Conservation (phyloP, 495 filamentous ascomycete species). For the Terfezia claveryi region DNA sequence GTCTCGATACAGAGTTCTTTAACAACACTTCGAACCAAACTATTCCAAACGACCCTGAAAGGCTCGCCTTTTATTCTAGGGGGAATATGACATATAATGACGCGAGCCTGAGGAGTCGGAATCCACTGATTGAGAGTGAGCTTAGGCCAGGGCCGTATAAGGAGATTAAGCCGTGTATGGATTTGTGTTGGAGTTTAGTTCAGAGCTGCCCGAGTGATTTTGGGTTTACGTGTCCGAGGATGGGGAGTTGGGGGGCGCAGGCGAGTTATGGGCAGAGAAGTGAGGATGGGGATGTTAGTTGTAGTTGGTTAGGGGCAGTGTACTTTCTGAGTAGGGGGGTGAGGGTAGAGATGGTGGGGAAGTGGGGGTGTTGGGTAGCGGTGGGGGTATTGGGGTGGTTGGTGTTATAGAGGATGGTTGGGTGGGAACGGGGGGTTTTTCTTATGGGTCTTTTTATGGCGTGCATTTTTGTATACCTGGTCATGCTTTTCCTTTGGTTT, state of each 20-base stretch:
- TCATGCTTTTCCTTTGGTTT: too few species aligned
- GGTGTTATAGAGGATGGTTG: neutral
- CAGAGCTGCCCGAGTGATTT: constrained; percentile 63
- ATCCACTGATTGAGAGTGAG: constrained; percentile 41
- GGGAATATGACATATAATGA: constrained; percentile 6
- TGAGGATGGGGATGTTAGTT: constrained; percentile 27
- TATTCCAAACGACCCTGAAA: neutral
- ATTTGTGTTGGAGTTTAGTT: constrained; percentile 65
- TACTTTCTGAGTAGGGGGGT: constrained; percentile 25
- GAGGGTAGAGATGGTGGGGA: constrained; percentile 8
- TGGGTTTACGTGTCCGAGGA: constrained; percentile 52
- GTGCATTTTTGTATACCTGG: neutral
- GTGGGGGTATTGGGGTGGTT: constrained; percentile 5
- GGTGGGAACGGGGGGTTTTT: neutral
- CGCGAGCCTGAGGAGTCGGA: constrained; percentile 29
- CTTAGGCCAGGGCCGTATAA: constrained; percentile 80
- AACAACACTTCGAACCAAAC: constrained; percentile 34
- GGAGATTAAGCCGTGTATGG: constrained; percentile 67
- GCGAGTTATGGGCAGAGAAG: constrained; percentile 39
- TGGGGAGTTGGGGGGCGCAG: constrained; percentile 29
- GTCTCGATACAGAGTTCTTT: constrained; percentile 42
- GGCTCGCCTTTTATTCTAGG: neutral
- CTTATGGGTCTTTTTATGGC: neutral
- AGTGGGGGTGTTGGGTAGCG: constrained; percentile 1
- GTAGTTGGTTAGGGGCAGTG: constrained; percentile 36